phyloP scores from a whole-genome alignment of 1,284 basidiomycete species.

The Xanthoconium separans region DNA sequence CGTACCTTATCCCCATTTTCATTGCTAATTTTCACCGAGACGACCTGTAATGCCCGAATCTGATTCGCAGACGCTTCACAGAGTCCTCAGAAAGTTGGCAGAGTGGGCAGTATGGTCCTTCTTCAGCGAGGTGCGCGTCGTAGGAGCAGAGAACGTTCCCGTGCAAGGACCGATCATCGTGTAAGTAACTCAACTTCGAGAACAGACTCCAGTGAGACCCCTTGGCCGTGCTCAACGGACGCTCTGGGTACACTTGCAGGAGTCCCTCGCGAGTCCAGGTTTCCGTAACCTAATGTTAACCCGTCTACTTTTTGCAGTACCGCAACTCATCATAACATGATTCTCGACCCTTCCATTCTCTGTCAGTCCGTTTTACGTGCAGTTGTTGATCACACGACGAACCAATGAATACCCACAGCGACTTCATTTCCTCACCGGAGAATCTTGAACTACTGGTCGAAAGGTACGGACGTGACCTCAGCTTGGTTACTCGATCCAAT shows the following conservation, averaged over 20 bases:
- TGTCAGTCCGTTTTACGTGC: conserved; percentile 51
- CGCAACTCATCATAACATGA: conserved; percentile 91
- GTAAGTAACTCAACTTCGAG: conserved; percentile 47
- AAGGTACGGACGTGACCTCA: conserved; percentile 46
- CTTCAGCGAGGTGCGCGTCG: conserved; percentile 82
- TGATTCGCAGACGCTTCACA: conserved; percentile 50
- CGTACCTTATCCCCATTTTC: conserved; percentile 9
- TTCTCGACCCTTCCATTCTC: conserved; percentile 79
- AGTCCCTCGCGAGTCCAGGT: not conserved
- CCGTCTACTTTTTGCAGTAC: conserved; percentile 47
- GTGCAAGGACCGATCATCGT: conserved; percentile 82
- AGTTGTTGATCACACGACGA: conserved; percentile 14
- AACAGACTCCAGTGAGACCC: not conserved
- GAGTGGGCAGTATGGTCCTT: conserved; percentile 77
- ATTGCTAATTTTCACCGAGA: conserved; percentile 6
- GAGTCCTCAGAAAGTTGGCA: conserved; percentile 66
- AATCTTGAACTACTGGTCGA: conserved; percentile 93
- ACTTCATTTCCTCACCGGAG: conserved; percentile 75
- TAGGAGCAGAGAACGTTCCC: conserved; percentile 86
- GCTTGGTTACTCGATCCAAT: conserved; percentile 8
- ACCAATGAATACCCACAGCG: conserved; percentile 43
- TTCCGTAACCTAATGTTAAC: conserved; percentile 11
- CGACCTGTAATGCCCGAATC: conserved; percentile 27
- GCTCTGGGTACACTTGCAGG: not conserved
- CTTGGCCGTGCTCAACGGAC: conserved; percentile 5